A percentile compares a stretch with the other conserved stretches of the same genome.
These are phyloP conservation scores for Pancytospora philotis DNA, from an alignment of 371 early-diverging fungal genomes.

Conservation along the genomic window DNA sequence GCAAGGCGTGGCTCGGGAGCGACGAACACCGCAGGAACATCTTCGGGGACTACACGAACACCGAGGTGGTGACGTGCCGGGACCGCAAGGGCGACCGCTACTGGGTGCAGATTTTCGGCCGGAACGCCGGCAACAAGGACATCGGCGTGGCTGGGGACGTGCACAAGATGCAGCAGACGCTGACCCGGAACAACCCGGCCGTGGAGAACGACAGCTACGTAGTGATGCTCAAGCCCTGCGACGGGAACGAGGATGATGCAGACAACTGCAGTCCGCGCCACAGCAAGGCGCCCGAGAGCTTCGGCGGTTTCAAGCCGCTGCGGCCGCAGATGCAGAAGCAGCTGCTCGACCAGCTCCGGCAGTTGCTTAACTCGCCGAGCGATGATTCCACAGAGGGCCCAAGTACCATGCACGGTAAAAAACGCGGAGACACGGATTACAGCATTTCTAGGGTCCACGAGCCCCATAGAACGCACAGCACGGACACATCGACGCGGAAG, in stretches of 20 bases:
- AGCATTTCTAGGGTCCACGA: too few relatives aligned
- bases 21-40: constrained; percentile 57
- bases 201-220: constrained; percentile 12
- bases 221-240: constrained; percentile 12
- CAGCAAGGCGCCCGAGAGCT: background rate
- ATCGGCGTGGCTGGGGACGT: background rate
- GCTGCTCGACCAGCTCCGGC: too few relatives aligned
- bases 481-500: too few relatives aligned
- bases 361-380: too few relatives aligned
- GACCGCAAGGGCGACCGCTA: constrained; percentile 44
- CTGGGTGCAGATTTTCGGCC: constrained; percentile 59
- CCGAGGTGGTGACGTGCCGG: constrained; percentile 53
- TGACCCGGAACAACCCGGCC: background rate
- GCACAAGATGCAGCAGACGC: background rate
- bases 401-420: too few relatives aligned
- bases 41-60: constrained; percentile 52
- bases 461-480: too few relatives aligned
- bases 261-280: background rate
- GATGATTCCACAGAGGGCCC: too few relatives aligned
- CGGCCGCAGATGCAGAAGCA: too few relatives aligned
- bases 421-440: too few relatives aligned
- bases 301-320: background rate
- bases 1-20: constrained; percentile 52
- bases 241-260: background rate
- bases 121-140: constrained; percentile 25